Base-by-base conservation (phyloP, 2,329 filamentous ascomycete species). In the Epichloe coenophiala region DNA sequence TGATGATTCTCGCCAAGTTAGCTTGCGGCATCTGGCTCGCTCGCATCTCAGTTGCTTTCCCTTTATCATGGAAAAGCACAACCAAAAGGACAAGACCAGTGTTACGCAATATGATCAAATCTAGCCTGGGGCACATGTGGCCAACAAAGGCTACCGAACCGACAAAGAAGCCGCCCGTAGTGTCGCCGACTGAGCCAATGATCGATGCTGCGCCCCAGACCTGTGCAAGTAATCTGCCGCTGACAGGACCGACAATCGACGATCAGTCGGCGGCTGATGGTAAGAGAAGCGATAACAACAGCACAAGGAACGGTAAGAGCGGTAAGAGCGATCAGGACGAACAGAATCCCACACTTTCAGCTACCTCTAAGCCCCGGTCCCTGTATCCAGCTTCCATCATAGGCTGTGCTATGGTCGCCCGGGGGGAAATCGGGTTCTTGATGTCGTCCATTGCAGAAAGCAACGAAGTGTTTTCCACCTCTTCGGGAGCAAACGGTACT, bases 351-450 rank as follows among this genome's bases (percentile, higher is more conserved):
- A 53, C 56, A 1, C 27, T 15, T 0, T 53, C 58, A 2, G 53
- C 47, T 2, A 60, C 67, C 5, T 59, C 67, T 0, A 78, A 76
- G 45, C 77, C 80, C 0, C 64, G 74, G 3, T 88, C 83, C 0
- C 66, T 86, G 1, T 83, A 88, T 54, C 84, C 85, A 0, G 74
- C 80, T 0, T 71, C 75, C 0, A 80, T 90, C 3, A 66, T 90
- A 0, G 81, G 81, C 0, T 70, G 76, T 17, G 74, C 71, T 3
- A 91, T 91, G 86, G 77, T 84, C 0, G 80, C 86, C 0, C 73
- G 86, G n/a, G 86, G n/a, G 86, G 86, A 93, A 61, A 87, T 91
- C 36, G 85, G 86, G 0, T 88, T 88, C 54, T 63, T 91, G 42
- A 87, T 93, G 54, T 81, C 82, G 1, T 79, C 82, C 0, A 63